Base-by-base conservation (phyloP, 2,329 filamentous ascomycete genomes). In the Alternaria tenuissima region DNA sequence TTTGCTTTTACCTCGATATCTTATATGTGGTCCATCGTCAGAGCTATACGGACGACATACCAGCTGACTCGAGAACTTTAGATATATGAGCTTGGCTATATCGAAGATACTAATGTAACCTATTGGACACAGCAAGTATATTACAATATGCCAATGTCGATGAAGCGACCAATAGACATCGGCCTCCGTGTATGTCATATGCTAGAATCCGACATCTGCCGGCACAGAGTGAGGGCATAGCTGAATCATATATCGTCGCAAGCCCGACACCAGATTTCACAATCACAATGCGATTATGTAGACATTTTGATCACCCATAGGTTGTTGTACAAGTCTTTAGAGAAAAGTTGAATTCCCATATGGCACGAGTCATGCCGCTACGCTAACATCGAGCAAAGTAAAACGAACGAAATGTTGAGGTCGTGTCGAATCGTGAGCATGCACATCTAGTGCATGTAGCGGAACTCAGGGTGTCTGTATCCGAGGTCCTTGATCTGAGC, bases 391-490 rank as follows among this genome's bases (percentile, higher is more conserved):
- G 11, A 59, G 46, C 42, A 57, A 47, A 51, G 22, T 48, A 49
- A 55, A 46, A 55, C 32, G 43, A 55, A 56, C 47, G 48, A 54
- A 58, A 44, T 42, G 57, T 66, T 59, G 48, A 66, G 24, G 42
- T 54, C 26, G 51, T 38, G 41, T 32, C 38, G 28, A 38, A 44
- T 7, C n/a, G 20, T 39, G 7, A 20, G 24, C 16, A 12, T 20
- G 22, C 34, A 43, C 42, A 32, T 24, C 56, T 73, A 85, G 16
- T 82, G 77, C 58, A 87, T 87, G 68, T 86, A 87, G 36, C 83
- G 80, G 73, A 86, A 88, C 24, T 81, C 80, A 1, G 86, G 86
- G 67, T 88, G 84, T 39, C 79, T 75, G 64, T 85, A 84, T 1
- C 86, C 86, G 11, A 88, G 70, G 55, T 83, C 79, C 30, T 70